Evolutionary conservation across 2,329 filamentous ascomycete genomes (phyloP).

Genomic region (Arthrobotrys entomopaga): DNA sequence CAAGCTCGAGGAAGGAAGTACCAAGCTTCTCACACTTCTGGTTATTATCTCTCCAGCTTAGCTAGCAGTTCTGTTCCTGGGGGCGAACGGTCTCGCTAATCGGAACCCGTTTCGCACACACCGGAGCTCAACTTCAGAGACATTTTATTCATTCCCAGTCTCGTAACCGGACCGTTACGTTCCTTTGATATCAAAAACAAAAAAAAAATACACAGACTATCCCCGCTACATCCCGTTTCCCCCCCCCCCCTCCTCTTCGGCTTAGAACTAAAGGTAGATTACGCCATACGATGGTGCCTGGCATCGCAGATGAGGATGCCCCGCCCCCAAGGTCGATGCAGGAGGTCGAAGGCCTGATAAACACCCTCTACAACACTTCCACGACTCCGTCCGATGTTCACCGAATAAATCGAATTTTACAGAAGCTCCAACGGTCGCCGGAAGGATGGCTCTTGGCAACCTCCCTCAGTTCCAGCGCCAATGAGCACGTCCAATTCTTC

Average conservation of each 20-base stretch:
- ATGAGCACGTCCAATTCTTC: constrained; percentile 86
- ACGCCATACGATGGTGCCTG: constrained; percentile 30
- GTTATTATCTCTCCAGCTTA: neutral
- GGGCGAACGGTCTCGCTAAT: constrained; percentile 37
- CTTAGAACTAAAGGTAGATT: no score
- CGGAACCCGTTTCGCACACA: constrained; percentile 39
- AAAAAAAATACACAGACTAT: no score
- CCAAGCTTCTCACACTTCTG: neutral
- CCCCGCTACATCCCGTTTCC: no score
- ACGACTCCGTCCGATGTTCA: constrained; percentile 63
- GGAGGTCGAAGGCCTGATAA: constrained; percentile 61
- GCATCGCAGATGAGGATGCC: constrained; percentile 44
- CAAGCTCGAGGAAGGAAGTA: neutral
- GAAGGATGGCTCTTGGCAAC: constrained; percentile 89
- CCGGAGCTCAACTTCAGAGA: neutral
- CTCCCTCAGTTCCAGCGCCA: constrained; percentile 73
- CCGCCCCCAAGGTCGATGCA: constrained; percentile 62
- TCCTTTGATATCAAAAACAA: no score
- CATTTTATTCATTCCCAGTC: neutral
- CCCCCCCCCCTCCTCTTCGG: no score
- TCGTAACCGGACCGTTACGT: no score
- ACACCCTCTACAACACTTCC: constrained; percentile 60
- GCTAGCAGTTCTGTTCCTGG: neutral
- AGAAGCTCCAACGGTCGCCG: constrained; percentile 79
- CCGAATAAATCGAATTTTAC: constrained; percentile 77